These are phyloP conservation scores for Coccomyxa sp. DNA, from an alignment of 139 green algal species.

Conservation along the genomic window DNA sequence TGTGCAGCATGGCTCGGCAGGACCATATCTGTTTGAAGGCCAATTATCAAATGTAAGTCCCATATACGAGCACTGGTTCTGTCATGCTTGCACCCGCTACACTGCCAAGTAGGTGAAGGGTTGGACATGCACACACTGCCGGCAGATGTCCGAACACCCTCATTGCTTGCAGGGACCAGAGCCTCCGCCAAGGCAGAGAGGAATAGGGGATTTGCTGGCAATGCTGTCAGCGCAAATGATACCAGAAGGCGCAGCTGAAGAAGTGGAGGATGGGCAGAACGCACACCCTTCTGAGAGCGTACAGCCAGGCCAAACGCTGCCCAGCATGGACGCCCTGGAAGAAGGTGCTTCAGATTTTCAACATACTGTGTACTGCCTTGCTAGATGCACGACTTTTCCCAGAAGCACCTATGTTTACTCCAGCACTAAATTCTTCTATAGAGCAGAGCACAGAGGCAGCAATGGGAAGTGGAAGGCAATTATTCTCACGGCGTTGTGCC, in stretches of 20 bases:
- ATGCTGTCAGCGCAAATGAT: neutral
- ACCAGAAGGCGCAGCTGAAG: neutral
- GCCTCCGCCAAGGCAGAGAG: neutral
- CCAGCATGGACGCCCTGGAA: no score
- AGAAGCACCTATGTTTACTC: no score
- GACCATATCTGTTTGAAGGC: slow-evolving; percentile 24
- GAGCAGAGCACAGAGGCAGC: no score
- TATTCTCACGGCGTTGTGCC: no score
- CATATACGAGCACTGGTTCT: neutral
- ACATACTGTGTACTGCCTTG: no score
- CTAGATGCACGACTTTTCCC: no score
- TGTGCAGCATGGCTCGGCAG: neutral
- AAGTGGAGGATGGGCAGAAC: no score
- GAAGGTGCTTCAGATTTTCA: no score
- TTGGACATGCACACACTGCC: neutral
- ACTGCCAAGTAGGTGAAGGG: neutral
- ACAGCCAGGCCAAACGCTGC: no score
- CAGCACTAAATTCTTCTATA: no score
- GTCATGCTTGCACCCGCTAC: neutral
- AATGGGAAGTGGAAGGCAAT: no score
- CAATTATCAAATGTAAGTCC: slow-evolving; percentile 13
- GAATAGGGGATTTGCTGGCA: neutral
- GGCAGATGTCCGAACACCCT: neutral
- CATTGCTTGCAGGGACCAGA: neutral
- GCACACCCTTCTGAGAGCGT: no score